These are phyloP conservation scores for Talaromyces marneffei DNA, from an alignment of 2,329 filamentous ascomycete species.

Conservation along the genomic window DNA sequence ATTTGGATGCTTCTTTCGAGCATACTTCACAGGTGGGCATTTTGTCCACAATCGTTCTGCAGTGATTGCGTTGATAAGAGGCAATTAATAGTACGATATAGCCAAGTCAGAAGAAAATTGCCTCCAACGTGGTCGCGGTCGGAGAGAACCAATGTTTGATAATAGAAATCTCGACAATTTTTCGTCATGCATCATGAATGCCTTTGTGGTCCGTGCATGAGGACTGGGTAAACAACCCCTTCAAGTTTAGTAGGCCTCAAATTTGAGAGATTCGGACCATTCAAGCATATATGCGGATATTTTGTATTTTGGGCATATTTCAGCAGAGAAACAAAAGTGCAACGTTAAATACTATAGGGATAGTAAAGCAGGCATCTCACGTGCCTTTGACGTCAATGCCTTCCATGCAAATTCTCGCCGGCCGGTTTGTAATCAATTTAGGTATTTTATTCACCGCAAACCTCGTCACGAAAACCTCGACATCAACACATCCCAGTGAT, in stretches of 20 bases:
- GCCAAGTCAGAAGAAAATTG: not conserved
- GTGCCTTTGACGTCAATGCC: slow-evolving; percentile 14
- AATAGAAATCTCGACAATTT: not conserved
- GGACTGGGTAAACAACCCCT: not conserved
- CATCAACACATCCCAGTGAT: not conserved
- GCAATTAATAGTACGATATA: not conserved
- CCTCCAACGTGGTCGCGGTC: not conserved
- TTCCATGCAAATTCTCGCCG: not conserved
- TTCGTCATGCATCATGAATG: not conserved
- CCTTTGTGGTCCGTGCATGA: not conserved
- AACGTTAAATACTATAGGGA: not conserved
- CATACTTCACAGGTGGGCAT: slow-evolving; percentile 37
- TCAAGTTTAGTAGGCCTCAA: not conserved
- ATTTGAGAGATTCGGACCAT: no score
- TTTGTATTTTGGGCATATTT: no score
- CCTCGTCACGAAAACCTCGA: not conserved
- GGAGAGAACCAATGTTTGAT: not conserved
- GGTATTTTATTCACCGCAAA: not conserved
- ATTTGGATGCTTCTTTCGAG: slow-evolving; percentile 32
- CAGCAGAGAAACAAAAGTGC: not conserved
- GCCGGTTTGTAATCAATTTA: slow-evolving; percentile 11
- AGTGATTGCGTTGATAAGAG: not conserved
- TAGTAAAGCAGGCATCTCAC: slow-evolving; percentile 2
- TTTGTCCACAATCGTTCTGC: slow-evolving; percentile 4
- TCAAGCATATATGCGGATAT: no score